Percentiles rank a stretch among this genome's conserved stretches.
These are phyloP conservation scores for Macadamia integrifolia DNA, from an alignment of 164 flowering plant genomes.

Conservation along the genomic window DNA sequence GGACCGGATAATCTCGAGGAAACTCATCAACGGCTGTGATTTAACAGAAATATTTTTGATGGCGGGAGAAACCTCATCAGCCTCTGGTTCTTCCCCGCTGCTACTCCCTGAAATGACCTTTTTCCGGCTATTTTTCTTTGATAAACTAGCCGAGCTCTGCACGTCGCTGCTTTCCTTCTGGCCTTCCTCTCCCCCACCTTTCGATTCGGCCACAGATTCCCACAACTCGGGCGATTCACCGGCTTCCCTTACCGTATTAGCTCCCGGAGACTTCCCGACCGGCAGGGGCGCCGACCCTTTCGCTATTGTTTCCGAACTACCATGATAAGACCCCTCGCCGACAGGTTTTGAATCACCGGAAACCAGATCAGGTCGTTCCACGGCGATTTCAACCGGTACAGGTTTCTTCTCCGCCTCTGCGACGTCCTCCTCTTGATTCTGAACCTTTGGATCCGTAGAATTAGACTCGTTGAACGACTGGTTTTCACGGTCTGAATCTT, in stretches of 20 bases:
- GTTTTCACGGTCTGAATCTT: conserved; percentile 49
- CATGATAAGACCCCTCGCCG: conserved; percentile 40
- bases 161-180: conserved; percentile 61
- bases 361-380: conserved; percentile 21
- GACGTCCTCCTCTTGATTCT: conserved; percentile 11
- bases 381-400: conserved; percentile 17
- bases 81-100: conserved; percentile 28
- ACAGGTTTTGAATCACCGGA: conserved; percentile 20
- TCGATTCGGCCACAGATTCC: conserved; percentile 49
- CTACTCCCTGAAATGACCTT: conserved; percentile 20
- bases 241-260: conserved; percentile 3
- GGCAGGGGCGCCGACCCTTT: conserved; percentile 12
- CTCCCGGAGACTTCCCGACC: conserved; percentile 7
- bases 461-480: conserved; percentile 77
- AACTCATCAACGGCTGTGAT: conserved; percentile 46
- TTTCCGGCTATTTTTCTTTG: conserved; percentile 27
- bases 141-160: conserved; percentile 66
- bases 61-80: conserved; percentile 27
- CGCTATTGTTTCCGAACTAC: conserved; percentile 46
- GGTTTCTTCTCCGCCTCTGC: conserved; percentile 9
- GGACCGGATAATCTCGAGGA: conserved; percentile 47
- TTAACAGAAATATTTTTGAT: conserved; percentile 16
- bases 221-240: conserved; percentile 39
- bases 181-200: conserved; percentile 23
- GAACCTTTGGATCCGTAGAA: conserved; percentile 37